Percentiles rank a stretch among this genome's conserved stretches.
Evolutionary conservation across 805 yeast genomes (phyloP).

Genomic region (Myxozyma geophila): DNA sequence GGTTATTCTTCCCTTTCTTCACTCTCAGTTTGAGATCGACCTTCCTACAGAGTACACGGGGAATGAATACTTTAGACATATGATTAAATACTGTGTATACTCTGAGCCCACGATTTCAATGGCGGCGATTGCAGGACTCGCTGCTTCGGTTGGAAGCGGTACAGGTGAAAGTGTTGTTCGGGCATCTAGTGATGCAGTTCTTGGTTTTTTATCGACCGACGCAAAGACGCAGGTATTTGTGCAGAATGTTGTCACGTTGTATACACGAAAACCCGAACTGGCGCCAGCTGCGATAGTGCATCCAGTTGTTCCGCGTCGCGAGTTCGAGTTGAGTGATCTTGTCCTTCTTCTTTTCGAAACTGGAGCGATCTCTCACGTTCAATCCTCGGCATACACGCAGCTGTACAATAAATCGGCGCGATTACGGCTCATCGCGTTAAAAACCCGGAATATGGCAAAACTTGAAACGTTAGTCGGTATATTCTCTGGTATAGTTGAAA

Average conservation of each 20-base stretch:
- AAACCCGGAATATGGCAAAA: conserved; percentile 7
- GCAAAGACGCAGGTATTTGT: neutral
- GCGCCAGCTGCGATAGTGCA: neutral
- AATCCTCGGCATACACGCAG: conserved; percentile 1
- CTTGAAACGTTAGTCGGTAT: conserved; percentile 1
- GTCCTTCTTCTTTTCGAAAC: conserved; percentile 17
- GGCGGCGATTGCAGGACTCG: conserved; percentile 21
- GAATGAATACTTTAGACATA: conserved; percentile 2
- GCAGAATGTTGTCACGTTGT: conserved; percentile 8
- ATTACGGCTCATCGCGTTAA: conserved; percentile 14
- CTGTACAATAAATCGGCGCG: conserved; percentile 27
- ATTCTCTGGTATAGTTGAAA: conserved; percentile 6
- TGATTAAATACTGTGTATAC: conserved; percentile 10
- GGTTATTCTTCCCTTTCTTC: neutral
- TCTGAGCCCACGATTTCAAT: neutral
- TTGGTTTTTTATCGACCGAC: neutral
- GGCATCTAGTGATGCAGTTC: conserved; percentile 29
- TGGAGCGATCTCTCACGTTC: neutral
- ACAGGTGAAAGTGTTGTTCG: conserved; percentile 33
- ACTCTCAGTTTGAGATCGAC: neutral
- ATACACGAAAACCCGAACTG: conserved; percentile 2
- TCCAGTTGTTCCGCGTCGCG: conserved; percentile 10
- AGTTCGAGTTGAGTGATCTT: conserved; percentile 24
- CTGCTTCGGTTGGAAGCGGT: conserved; percentile 23
- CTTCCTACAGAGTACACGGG: neutral